Evolutionary conservation across 2,329 filamentous ascomycete species (phyloP), one percentile per base, ranked within the genome.

Genomic region (Cephalotrichum gorgonifer): DNA sequence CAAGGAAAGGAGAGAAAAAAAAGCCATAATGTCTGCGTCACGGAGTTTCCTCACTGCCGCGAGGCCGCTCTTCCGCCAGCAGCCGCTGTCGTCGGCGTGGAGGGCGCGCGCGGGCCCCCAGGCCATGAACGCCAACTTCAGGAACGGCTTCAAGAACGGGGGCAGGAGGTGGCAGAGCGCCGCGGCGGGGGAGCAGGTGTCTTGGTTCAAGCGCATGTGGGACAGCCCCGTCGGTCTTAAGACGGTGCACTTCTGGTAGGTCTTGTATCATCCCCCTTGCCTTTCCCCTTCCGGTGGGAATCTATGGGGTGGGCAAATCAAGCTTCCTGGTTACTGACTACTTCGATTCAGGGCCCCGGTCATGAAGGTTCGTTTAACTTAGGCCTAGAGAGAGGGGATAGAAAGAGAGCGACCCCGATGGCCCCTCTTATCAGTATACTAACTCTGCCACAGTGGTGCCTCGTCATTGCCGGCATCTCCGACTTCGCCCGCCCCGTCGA

Each of bases 201-300:
- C 71, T 62, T 83, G 75, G 74, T 82, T 93, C 66, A 81, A 84
- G 74, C 82, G 82, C 68, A 79, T 94, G 75, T 89, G 84, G 85
- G 81, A 88, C 67, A 88, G 85, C 66, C 85, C 86, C 54, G 69
- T 90, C 55, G 87, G 87, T 47, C 58, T 90, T 58, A 89, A 89
- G 83, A 98, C 93, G 54, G 93, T 98, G 60, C 93, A 98, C 70
- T 98, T 98, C 73, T 98, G 93, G 91, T 91, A 73, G 56, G 75
- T 62, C 15, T 6, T 11, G 6, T 30, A 15, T 12, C 8, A 31
- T 14, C 28, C 6, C 28, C 41, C 23, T 25, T 43, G 41, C 5
- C 9, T 27, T 17, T 27, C 11, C 14, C 9, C 23, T 7, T 11
- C 22, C 12, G 41, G 20, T 22, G n/a, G 17, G 23, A 43, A 14